phyloP scores from a whole-genome alignment of 106 monocot species.

The Dactylorhiza incarnata region DNA sequence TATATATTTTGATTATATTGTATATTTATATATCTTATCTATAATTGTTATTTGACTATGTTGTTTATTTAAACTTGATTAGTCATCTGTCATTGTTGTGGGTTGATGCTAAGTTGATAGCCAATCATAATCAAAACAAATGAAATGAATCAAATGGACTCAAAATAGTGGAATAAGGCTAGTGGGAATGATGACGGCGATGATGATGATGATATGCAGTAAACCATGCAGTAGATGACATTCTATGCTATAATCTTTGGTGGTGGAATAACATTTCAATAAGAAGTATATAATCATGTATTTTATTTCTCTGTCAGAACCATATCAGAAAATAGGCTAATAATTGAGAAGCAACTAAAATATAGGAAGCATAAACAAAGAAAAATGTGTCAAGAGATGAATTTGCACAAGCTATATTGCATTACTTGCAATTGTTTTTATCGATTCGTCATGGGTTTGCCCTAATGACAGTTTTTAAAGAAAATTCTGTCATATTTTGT shows the following conservation, averaged over 20 bases:
- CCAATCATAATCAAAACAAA: too few relatives aligned
- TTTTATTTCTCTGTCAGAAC: not conserved
- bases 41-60: too few relatives aligned
- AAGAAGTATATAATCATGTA: too few relatives aligned
- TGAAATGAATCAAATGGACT: too few relatives aligned
- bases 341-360: not conserved
- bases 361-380: not conserved
- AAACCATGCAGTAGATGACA: not conserved
- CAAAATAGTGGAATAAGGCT: too few relatives aligned
- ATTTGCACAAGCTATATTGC: not conserved
- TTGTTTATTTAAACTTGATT: too few relatives aligned
- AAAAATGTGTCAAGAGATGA: not conserved
- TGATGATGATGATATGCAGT: not conserved
- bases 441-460: not conserved
- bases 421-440: not conserved
- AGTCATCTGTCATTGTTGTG: too few relatives aligned
- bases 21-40: too few relatives aligned
- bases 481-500: not conserved
- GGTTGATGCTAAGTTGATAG: too few relatives aligned
- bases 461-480: not conserved
- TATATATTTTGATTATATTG: too few relatives aligned
- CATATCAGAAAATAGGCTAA: not conserved
- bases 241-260: not conserved
- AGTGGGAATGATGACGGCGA: too few relatives aligned
- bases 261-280: not conserved